Conservation (phyloP, 192 early-diverging fungal genomes). For the Linnemannia schmuckeri region DNA sequence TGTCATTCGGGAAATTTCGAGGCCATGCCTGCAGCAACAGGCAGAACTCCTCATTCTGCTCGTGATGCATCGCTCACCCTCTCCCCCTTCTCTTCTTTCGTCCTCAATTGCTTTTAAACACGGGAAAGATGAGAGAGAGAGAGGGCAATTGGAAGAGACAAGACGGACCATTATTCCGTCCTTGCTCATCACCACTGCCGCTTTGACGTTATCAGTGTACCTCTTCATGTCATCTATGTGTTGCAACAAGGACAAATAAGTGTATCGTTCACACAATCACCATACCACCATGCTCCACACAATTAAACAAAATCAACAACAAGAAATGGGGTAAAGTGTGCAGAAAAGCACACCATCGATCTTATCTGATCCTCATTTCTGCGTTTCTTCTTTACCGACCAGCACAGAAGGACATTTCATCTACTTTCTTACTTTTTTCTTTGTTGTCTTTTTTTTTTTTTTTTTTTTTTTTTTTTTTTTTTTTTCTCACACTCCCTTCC, state of each 20-base stretch:
- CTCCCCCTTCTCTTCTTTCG: not conserved
- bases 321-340: not conserved
- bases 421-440: not conserved
- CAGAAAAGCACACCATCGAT: constrained; percentile 6
- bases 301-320: not conserved
- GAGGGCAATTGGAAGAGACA: not conserved
- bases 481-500: not conserved
- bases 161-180: not conserved
- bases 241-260: no score
- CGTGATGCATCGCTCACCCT: not conserved
- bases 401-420: not conserved
- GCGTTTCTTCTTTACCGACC: not conserved
- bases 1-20: constrained; percentile 39
- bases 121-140: not conserved
- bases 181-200: not conserved
- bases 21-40: constrained; percentile 25
- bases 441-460: not conserved
- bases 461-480: not conserved
- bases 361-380: constrained; percentile 2
- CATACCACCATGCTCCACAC: not conserved
- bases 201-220: not conserved
- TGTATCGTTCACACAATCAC: no score
- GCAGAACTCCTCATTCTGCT: not conserved
- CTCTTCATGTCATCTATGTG: not conserved
- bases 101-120: not conserved